Evolutionary conservation across 1,139 yeast genomes (phyloP), one percentile per base, ranked within the genome.

Genomic region (Oligophagozyma castellii): DNA sequence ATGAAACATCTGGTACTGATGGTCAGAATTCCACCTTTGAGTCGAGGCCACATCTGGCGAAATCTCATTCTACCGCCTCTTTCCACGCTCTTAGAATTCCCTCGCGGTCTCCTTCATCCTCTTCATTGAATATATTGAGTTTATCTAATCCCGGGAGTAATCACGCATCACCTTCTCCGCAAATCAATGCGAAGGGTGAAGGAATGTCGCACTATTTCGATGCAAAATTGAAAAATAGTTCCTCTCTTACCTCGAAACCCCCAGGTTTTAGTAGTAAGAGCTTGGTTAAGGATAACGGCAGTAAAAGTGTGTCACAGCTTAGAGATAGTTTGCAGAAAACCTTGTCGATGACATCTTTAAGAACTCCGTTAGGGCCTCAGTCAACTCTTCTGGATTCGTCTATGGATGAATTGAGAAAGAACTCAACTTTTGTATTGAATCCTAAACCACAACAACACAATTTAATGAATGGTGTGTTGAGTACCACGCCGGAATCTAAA

Each of bases 401-500:
- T 4, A 22, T 12, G 12, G 20, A 7, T 10, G 29, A 24, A 10
- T 29, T 33, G 11, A 43, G 39, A 23, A 32, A 37, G 19, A 41
- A 44, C 26, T 49, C 55, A 2, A 51, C 55, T 2, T 51, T 51
- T 29, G 41, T 38, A 13, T 28, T 51, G 16, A 49, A 44, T 22
- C 55, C 55, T n/a, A 38, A 37, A 26, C 51, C 52, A n/a, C 53
- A 54, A 12, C 24, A 29, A 8, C 35, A 31, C 11, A 38, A 51
- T 4, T 31, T 50, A 29, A 51, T 51, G 56, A 48, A 50, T 28
- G 56, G 56, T 13, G 35, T 47, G 19, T 47, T 38, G 22, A 44
- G 54, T 30, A 42, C 46, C 5, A 42, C 52, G 12, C 56, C 56
- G 2, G 48, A 44, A 27, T 34, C 49, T 5, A 32, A 33, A 19